phyloP scores from a whole-genome alignment of 140 eudicot genomes.

The Stevia rebaudiana region DNA sequence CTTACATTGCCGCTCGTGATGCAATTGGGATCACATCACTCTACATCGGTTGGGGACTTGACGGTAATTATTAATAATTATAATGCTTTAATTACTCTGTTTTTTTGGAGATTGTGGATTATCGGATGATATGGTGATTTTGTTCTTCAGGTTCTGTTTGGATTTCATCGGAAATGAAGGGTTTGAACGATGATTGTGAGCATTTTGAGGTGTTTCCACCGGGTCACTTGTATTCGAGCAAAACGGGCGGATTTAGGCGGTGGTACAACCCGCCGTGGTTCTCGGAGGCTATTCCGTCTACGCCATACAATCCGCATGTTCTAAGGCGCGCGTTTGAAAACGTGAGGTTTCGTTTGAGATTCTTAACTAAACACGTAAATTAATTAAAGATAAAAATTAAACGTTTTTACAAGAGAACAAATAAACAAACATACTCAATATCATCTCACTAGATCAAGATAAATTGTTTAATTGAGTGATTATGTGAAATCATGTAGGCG shows the following conservation, averaged over 20 bases:
- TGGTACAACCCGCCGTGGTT: constrained; percentile 96
- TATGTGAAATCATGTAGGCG: constrained; percentile 36
- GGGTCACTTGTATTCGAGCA: constrained; percentile 35
- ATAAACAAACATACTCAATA: too few relatives aligned
- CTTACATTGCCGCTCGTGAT: constrained; percentile 78
- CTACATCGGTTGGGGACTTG: constrained; percentile 88
- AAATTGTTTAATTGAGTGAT: background rate
- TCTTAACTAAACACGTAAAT: too few relatives aligned
- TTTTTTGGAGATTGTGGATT: too few relatives aligned
- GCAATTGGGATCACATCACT: constrained; percentile 82
- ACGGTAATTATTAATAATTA: constrained; percentile 38
- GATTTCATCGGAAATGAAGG: background rate
- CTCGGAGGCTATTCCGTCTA: constrained; percentile 63
- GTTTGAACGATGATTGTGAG: constrained; percentile 6
- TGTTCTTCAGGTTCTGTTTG: background rate
- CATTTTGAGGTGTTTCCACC: constrained; percentile 15
- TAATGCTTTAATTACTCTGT: background rate
- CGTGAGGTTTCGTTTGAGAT: constrained; percentile 39
- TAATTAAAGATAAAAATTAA: too few relatives aligned
- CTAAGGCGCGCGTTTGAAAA: constrained; percentile 70
- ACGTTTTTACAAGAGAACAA: too few relatives aligned
- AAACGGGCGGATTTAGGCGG: constrained; percentile 44
- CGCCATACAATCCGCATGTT: constrained; percentile 66
- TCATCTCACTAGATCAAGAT: too few relatives aligned
- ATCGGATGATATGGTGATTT: background rate